Base-by-base conservation (phyloP, 768 basidiomycete species). In the Cyclocybe aegerita region DNA sequence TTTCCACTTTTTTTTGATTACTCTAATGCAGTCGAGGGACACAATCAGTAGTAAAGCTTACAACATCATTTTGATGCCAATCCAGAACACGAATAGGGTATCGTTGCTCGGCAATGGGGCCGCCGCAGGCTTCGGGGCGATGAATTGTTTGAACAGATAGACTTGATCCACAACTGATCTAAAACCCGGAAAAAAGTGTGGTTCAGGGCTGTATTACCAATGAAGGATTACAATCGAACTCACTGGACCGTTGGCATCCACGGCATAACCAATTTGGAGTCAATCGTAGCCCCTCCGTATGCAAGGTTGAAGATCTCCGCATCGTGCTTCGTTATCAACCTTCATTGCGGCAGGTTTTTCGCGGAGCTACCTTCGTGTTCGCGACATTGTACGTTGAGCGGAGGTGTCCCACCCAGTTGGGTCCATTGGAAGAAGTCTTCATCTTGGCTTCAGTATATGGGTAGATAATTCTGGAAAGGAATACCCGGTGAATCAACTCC, bases 31-130 rank as follows among this genome's bases (percentile, higher is more conserved):
- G n/a, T n/a, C 9, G 4, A 38, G 23, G 9, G 0, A 4, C 44
- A 37, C 4, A n/a, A 29, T 31, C 6, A 30, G 16, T 39, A 49
- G 30, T 45, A 57, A 62, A 42, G 67, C 76, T 65, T 47, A 79
- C 79, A 38, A 82, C 71, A 46, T 84, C 83, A 53, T n/a, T n/a
- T 86, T 85, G 50, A 85, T 85, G 2, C 83, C 83, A 45, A 86
- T 82, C 82, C 83, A 86, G 39, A 85, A 57, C 2, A 77, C 76
- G 62, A 86, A 85, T 4, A 85, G 64, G 31, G 78, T 68, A 55
- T 85, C 78, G 2, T 67, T 64, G 57, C 77, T 74, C 35, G 71
- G 61, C 85, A 83, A 86, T 8, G 69, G 59, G 1, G 79, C 77
- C 7, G 64, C 72, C 6, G 58, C 52, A 0, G 81, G 80, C 54